A percentile compares a stretch with the other conserved stretches of the same genome.
Evolutionary conservation across 306 rosid genomes (phyloP).

Genomic region (Prunus dulcis): DNA sequence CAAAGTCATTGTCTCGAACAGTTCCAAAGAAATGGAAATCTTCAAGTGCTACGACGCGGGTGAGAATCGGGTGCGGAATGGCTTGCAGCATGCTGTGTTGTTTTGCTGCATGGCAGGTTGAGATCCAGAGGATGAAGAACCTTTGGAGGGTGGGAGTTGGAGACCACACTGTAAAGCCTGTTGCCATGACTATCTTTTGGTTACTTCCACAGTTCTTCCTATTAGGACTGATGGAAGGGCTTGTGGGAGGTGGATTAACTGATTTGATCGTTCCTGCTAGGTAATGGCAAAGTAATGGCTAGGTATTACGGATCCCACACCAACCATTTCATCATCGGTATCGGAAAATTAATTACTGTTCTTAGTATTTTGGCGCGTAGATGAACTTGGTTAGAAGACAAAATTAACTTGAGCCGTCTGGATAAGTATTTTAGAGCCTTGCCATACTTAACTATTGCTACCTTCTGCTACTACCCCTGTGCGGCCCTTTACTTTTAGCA

Average conservation of each 20-base stretch:
- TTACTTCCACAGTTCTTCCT: no score
- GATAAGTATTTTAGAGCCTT: background rate
- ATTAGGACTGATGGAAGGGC: no score
- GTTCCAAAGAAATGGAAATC: background rate
- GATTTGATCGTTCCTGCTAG: no score
- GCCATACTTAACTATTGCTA: background rate
- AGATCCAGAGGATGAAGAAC: no score
- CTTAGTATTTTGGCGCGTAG: background rate
- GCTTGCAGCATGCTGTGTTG: background rate
- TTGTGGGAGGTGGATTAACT: no score
- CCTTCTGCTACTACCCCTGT: background rate
- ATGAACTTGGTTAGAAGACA: background rate
- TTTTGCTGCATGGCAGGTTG: no score
- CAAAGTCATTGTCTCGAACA: background rate
- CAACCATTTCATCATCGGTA: background rate
- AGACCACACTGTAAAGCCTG: no score
- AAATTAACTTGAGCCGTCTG: background rate
- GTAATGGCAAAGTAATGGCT: background rate
- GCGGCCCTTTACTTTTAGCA: background rate
- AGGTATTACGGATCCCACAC: background rate
- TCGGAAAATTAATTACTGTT: background rate
- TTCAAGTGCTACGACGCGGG: no score
- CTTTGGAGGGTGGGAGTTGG: no score
- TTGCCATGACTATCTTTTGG: no score
- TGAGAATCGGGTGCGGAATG: background rate